These are phyloP conservation scores for Lithohypha guttulata DNA, from an alignment of 2,329 filamentous ascomycete species.

Conservation along the genomic window DNA sequence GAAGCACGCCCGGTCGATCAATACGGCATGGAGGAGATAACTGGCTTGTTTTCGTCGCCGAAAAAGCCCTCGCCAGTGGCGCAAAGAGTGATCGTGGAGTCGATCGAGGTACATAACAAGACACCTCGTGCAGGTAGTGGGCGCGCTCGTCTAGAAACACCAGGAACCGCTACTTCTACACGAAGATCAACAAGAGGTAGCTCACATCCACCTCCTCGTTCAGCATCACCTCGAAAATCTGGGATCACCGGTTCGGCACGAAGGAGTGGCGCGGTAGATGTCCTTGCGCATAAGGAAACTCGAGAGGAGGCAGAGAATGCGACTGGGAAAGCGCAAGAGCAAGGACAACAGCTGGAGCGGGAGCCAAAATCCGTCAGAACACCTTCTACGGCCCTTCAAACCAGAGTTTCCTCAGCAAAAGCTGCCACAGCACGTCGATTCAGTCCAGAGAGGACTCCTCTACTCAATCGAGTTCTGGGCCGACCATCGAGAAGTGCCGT, in stretches of 20 bases:
- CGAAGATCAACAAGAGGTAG: constrained; percentile 26
- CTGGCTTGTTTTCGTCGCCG: constrained; percentile 81
- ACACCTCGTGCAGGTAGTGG: constrained; percentile 39
- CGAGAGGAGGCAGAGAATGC: constrained; percentile 19
- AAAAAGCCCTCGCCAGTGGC: constrained; percentile 45
- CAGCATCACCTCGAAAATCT: constrained; percentile 37
- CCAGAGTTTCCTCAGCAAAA: constrained; percentile 3
- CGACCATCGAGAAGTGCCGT: constrained; percentile 2
- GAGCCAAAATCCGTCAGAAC: no score
- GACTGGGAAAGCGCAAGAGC: constrained; percentile 15
- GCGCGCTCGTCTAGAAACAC: constrained; percentile 30
- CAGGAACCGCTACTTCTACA: constrained; percentile 31
- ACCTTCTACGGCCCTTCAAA: no score
- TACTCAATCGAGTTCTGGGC: neutral
- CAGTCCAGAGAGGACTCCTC: constrained; percentile 10
- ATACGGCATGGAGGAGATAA: constrained; percentile 80
- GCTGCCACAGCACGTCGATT: constrained; percentile 8
- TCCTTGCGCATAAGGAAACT: constrained; percentile 27
- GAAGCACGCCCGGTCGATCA: constrained; percentile 78
- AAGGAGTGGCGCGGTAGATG: constrained; percentile 32
- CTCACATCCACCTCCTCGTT: constrained; percentile 31
- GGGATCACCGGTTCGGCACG: constrained; percentile 33
- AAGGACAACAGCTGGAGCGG: no score
- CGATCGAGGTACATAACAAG: constrained; percentile 30
- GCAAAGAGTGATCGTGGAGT: constrained; percentile 11